Percentiles rank a stretch among this genome's conserved stretches.
Evolutionary conservation across 192 early-diverging fungal species (phyloP).

Genomic region (Rhizophlyctis rosea): DNA sequence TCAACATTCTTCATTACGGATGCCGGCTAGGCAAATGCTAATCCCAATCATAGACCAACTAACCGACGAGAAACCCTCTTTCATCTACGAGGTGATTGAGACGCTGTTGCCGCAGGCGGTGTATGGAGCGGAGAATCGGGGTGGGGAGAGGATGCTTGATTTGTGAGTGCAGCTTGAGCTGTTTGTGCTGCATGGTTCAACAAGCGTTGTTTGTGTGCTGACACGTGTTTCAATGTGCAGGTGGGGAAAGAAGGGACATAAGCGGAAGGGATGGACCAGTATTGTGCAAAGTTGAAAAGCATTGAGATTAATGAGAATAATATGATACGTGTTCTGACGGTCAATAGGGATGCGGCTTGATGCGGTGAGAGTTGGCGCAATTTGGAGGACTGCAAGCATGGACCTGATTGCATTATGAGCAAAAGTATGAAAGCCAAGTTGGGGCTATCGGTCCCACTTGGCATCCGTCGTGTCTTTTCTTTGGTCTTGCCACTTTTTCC

Average conservation of each 20-base stretch:
- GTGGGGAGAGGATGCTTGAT: conserved; percentile 71
- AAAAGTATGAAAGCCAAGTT: too few species aligned
- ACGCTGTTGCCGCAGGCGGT: conserved; percentile 80
- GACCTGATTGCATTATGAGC: too few species aligned
- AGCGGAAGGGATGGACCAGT: conserved; percentile 53
- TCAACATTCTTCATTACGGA: too few species aligned
- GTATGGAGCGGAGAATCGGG: conserved; percentile 54
- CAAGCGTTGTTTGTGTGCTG: conserved; percentile 2
- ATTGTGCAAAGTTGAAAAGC: conserved; percentile 53
- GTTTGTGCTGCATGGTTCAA: not conserved
- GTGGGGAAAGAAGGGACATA: conserved; percentile 48
- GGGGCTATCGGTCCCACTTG: too few species aligned
- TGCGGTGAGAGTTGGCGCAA: too few species aligned
- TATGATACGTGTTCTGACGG: too few species aligned
- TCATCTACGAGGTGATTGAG: conserved; percentile 85
- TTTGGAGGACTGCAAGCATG: too few species aligned
- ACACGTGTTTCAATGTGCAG: conserved; percentile 17
- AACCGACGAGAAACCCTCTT: conserved; percentile 76
- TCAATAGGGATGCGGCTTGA: too few species aligned
- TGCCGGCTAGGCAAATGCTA: not conserved
- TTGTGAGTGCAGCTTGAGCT: conserved; percentile 55
- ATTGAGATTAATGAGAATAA: too few species aligned
- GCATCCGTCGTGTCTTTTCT: too few species aligned
- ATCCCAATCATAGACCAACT: conserved; percentile 43
- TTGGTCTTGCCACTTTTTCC: too few species aligned